phyloP scores from a whole-genome alignment of 2,329 filamentous ascomycete species.

The Tolypocladium ophioglossoides region DNA sequence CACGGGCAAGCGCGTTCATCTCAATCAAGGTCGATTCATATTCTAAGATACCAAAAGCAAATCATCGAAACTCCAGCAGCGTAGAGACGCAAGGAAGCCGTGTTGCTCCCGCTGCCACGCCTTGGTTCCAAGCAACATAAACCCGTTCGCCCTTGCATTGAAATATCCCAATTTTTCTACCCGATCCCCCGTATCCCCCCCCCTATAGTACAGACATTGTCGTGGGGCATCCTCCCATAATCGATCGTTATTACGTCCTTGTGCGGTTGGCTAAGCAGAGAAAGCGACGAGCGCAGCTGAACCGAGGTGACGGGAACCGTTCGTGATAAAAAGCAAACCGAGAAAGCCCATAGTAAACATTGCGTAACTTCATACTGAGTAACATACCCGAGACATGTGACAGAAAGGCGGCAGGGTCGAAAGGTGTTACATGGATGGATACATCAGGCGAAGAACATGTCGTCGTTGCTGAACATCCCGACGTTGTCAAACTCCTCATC shows the following conservation, averaged over 20 bases:
- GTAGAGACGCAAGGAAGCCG: background rate
- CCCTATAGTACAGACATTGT: constrained; percentile 2
- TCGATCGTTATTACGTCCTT: constrained; percentile 1
- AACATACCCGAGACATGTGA: constrained; percentile 1
- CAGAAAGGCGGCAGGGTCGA: background rate
- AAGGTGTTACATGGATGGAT: background rate
- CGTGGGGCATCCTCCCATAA: background rate
- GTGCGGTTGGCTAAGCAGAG: background rate
- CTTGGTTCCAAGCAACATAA: constrained; percentile 8
- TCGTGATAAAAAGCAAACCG: background rate
- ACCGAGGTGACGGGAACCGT: background rate
- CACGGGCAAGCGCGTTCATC: background rate
- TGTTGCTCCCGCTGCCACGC: constrained; percentile 1
- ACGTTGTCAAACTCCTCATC: constrained; percentile 42
- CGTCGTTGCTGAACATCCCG: constrained; percentile 41
- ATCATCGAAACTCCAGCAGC: constrained; percentile 6
- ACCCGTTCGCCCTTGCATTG: constrained; percentile 9
- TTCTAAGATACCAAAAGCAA: constrained; percentile 9
- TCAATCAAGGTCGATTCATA: constrained; percentile 12
- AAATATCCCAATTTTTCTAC: background rate
- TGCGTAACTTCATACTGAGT: constrained; percentile 2
- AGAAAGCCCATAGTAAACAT: constrained; percentile 4
- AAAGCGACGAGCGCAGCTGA: background rate
- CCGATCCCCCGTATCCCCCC: background rate
- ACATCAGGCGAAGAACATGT: constrained; percentile 36